Base-by-base conservation (phyloP, 192 early-diverging fungal species). In the Piromyces sp. region DNA sequence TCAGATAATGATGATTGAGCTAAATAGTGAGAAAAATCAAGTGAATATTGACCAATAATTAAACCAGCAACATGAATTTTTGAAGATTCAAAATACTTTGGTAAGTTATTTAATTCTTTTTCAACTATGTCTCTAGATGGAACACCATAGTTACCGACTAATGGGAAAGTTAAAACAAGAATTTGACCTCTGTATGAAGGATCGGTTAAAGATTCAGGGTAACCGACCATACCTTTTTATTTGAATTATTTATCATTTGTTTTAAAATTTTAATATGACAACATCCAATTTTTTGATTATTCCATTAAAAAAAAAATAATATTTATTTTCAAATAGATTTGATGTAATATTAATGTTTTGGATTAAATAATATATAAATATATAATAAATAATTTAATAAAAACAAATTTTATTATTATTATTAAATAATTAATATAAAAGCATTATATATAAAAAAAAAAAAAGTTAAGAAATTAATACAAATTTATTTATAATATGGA, bases 101-200 rank as follows among this genome's bases (percentile, higher is more conserved):
- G 96, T 31, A 99, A 89, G 83, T 93, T 94, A 87, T 96, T 92
- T 83, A 97, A 90, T 84, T 91, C 84, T 31, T 89, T 86, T 84
- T 99, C 97, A 85, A 95, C 91, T 81, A 88, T 94, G 28, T 92
- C 92, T 80, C 94, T 93, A 36, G 93, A 94, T 31, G 97, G 97
- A 15, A 98, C 97, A 86, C 97, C 97, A 87, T 98, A 97, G 89
- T 99, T 99, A 80, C 97, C 97, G 81, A 99, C 88, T 80, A 99
- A 88, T 19, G 97, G 97, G 88, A 97, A 99, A 81, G 97, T 99
- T 80, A 99, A 87, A 40, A 99, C 95, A 79, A 99, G 88, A 81
- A 99, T 98, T 91, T 99, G 97, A 14, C 97, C 97, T 81, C 94
- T 91, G 88, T 99, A 99, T 79, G 96, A 98, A 19, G 97, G 97